Evolutionary conservation across 2,329 filamentous ascomycete species (phyloP), one percentile per base, ranked within the genome.

Genomic region (Blastomyces silverae): DNA sequence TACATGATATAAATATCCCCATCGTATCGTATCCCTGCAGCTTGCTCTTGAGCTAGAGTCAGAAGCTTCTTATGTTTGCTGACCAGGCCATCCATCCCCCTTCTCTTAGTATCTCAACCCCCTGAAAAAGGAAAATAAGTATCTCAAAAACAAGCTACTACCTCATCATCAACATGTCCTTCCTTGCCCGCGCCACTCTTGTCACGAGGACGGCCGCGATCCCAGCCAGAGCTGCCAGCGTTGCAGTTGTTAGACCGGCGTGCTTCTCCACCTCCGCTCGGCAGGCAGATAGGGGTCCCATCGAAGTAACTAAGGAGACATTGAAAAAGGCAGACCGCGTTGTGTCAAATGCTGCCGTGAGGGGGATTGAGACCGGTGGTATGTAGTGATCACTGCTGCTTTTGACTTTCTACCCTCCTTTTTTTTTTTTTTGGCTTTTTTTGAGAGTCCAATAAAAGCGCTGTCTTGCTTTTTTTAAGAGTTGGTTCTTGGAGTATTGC

Each of bases 321-420:
- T 73, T 84, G 58, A 85, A 87, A 77, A 79, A 78, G 64, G 83
- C 83, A 25, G 84, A 88, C 73, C 77, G 81, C 66, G 79, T 78
- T 28, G 79, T 86, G 46, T 81, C 83, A 0, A 79, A 84, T 72
- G 81, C 76, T 34, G 81, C 82, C 13, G 82, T 87, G 28, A 84
- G 84, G 76, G 85, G 85, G 57, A 86, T 87, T 67, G 83, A 88
- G 76, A 85, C 80, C 70, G 83, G 84, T 66, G 81, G 85, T 87
- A 82, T 66, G 85, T 73, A 11, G 64, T 50, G 20, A n/a, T 22
- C 39, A 11, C 55, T 4, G 42, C 64, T 56, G 25, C 39, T 44
- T 48, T 59, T 53, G 67, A 20, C 31, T 63, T 46, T 48, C 10
- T 20, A 37, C 31, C 15, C 11, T 58, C 39, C 48, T 60, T 42